These are phyloP conservation scores for Taphrina flavorubra DNA, from an alignment of 1,139 yeast species.

Conservation along the genomic window DNA sequence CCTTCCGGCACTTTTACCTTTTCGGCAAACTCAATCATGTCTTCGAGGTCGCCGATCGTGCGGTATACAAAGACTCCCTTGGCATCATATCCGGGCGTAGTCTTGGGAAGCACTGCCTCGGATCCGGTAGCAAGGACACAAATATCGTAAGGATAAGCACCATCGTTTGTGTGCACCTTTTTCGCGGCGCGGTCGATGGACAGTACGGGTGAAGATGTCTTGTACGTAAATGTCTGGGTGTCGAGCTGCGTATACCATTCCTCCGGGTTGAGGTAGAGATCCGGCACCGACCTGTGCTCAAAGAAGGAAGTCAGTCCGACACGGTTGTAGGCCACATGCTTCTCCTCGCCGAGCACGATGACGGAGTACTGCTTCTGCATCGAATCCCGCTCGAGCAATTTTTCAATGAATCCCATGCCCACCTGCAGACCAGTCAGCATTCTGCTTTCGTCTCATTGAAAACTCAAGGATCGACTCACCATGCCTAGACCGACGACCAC, in stretches of 20 bases:
- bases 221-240: constrained; percentile 50
- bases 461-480: constrained; percentile 46
- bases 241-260: constrained; percentile 50
- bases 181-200: constrained; percentile 48
- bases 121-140: constrained; percentile 53
- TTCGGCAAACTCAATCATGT: constrained; percentile 49
- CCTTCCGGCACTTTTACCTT: constrained; percentile 36
- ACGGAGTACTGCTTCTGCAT: constrained; percentile 48
- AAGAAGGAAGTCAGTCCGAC: constrained; percentile 53
- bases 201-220: constrained; percentile 49
- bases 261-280: constrained; percentile 50
- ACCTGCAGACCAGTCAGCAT: constrained; percentile 38
- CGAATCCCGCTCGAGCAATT: constrained; percentile 50
- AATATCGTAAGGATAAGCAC: constrained; percentile 49
- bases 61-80: constrained; percentile 52
- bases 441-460: too few relatives aligned
- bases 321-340: constrained; percentile 52
- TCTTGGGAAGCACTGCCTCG: constrained; percentile 50
- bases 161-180: constrained; percentile 48
- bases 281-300: constrained; percentile 48
- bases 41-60: constrained; percentile 51
- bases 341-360: constrained; percentile 52
- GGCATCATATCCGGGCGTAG: constrained; percentile 47
- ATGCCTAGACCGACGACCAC: constrained; percentile 53
- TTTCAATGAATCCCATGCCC: constrained; percentile 52